Base-by-base conservation (phyloP, 306 rosid genomes). In the Malus domestica region DNA sequence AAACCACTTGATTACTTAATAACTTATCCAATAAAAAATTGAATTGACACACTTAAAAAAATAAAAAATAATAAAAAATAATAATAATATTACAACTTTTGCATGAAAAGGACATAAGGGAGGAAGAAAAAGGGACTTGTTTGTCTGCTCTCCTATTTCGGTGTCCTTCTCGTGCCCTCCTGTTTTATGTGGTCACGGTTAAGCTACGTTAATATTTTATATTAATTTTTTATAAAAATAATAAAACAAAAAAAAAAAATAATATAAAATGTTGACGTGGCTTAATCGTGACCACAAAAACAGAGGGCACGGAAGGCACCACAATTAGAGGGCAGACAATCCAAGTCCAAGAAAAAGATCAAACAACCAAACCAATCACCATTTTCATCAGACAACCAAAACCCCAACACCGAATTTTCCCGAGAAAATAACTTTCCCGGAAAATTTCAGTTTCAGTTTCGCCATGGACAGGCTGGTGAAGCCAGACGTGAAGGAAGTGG, bases 381-480 rank as follows among this genome's bases (percentile, higher is more conserved):
- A 30, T 20, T 38, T 46, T 71, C 22, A 13, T 32, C 29, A 19
- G 4, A 5, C 2, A 2, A 14, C 23, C 6, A 18, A 13, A 20
- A 49, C 29, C 25, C 19, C 15, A 45, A 25, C 29, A 6, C 16
- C 67, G 13, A 60, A 40, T 19, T 2, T 70, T 46, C 68, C 68
- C 44, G 11, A 32, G 22, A 61, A 73, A 30, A 11, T 10, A 15
- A 18, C 18, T 80, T 20, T 58, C 32, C 52, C 32, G 19, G 49
- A 40, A 59, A 42, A 10, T 8, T 19, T 27, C 1, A 8, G 14
- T 38, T 14, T 35, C 71, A 59, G 30, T 46, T 40, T 40, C 29
- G n/a, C 68, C 76, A 92, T 95, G 98, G 98, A 95, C 67, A 88
- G 98, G 83, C 68, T 95, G 67, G 97, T 95, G 87, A 90, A 88